Percentiles rank a stretch among this genome's conserved stretches.
These are phyloP conservation scores for Guyanaporus albipodus DNA, from an alignment of 768 basidiomycete species.

Conservation along the genomic window DNA sequence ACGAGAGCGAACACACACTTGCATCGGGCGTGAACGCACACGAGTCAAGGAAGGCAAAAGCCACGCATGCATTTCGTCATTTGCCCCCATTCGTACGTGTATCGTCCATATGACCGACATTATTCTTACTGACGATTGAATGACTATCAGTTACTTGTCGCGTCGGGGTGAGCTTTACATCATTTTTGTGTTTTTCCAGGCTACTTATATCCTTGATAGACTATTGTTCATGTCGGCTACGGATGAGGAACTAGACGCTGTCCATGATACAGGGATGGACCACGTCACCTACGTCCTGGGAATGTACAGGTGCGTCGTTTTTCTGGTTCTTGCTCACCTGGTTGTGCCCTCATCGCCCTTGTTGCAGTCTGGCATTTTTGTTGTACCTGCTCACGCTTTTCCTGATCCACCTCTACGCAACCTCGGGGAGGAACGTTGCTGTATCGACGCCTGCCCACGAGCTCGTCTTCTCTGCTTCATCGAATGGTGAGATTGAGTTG, in stretches of 20 bases:
- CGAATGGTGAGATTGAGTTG: constrained; percentile 42
- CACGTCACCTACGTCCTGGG: constrained; percentile 87
- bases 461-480: constrained; percentile 21
- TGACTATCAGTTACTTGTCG: constrained; percentile 54
- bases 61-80: constrained; percentile 70
- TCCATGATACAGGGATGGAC: constrained; percentile 74
- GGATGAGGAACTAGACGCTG: constrained; percentile 79
- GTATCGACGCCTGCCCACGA: neutral
- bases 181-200: neutral
- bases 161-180: constrained; percentile 54
- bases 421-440: constrained; percentile 56
- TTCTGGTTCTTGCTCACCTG: neutral
- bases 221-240: constrained; percentile 91
- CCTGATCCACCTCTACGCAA: constrained; percentile 66
- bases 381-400: constrained; percentile 70
- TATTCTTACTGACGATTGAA: neutral
- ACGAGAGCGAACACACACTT: constrained; percentile 67
- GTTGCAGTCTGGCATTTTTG: constrained; percentile 55
- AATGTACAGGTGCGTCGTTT: constrained; percentile 62
- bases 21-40: constrained; percentile 33
- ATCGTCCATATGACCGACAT: neutral
- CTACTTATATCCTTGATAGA: constrained; percentile 33
- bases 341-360: neutral
- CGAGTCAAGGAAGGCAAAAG: constrained; percentile 29
- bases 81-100: constrained; percentile 81